phyloP scores from a whole-genome alignment of 2,329 filamentous ascomycete genomes.

The Nannizzia gypsea region DNA sequence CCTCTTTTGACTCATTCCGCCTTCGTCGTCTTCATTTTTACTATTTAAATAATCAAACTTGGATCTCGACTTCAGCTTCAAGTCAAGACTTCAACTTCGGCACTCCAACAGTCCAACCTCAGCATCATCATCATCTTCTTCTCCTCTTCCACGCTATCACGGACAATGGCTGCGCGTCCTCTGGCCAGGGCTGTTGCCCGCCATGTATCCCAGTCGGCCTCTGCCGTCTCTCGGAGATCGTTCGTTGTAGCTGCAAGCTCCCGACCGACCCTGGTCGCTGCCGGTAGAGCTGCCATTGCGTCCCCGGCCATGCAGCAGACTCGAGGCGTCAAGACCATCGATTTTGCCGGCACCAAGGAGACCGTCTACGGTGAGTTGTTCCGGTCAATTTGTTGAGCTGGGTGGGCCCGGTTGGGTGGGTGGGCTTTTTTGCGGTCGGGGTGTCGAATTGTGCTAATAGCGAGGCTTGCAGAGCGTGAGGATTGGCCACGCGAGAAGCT shows the following conservation, averaged over 20 bases:
- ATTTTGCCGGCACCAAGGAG: conserved; percentile 95
- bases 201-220: conserved; percentile 39
- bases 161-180: conserved; percentile 38
- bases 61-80: no score
- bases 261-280: conserved; percentile 38
- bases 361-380: conserved; percentile 69
- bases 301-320: conserved; percentile 51
- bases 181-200: conserved; percentile 46
- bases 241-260: conserved; percentile 44
- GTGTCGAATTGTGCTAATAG: conserved; percentile 15
- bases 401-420: no score
- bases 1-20: conserved; percentile 6
- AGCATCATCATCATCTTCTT: neutral
- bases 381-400: no score
- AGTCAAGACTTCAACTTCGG: no score
- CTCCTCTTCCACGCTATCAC: conserved; percentile 6
- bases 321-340: conserved; percentile 94
- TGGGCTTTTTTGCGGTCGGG: no score
- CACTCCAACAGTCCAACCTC: neutral
- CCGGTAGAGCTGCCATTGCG: conserved; percentile 34
- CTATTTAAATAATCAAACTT: no score
- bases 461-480: conserved; percentile 59
- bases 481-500: conserved; percentile 99
- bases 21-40: conserved; percentile 13
- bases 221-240: conserved; percentile 43